phyloP scores from a whole-genome alignment of 2,329 filamentous ascomycete genomes.

The Colletotrichum echinochloae region DNA sequence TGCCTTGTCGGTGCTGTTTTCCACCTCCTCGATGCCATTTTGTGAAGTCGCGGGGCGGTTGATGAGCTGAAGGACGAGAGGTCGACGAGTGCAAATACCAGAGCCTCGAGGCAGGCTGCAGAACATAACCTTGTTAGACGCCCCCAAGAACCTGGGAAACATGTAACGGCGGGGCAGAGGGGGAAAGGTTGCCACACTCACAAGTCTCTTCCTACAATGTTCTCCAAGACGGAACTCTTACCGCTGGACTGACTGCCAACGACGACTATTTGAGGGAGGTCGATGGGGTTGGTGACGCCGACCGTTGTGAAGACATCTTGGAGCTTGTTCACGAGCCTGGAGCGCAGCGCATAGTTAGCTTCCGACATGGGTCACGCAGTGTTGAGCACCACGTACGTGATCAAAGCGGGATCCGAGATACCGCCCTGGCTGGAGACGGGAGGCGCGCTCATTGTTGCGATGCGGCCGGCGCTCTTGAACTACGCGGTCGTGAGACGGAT shows the following conservation, averaged over 20 bases:
- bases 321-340: slow-evolving; percentile 93
- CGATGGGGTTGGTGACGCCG: slow-evolving; percentile 98
- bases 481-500: slow-evolving; percentile 4
- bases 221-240: slow-evolving; percentile 99
- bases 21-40: slow-evolving; percentile 80
- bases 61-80: slow-evolving; percentile 97
- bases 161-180: slow-evolving; percentile 39
- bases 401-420: slow-evolving; percentile 75
- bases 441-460: slow-evolving; percentile 37
- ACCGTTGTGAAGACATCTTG: slow-evolving; percentile 99
- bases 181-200: slow-evolving; percentile 62
- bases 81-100: slow-evolving; percentile 95
- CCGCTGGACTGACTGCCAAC: slow-evolving; percentile 98
- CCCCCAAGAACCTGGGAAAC: slow-evolving; percentile 16
- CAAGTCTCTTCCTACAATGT: slow-evolving; percentile 99
- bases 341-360: slow-evolving; percentile 30
- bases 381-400: slow-evolving; percentile 62
- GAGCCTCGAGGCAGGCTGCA: slow-evolving; percentile 92
- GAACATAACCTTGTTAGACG: slow-evolving; percentile 45
- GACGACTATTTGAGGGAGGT: slow-evolving; percentile 97
- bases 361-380: slow-evolving; percentile 37
- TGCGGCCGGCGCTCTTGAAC: slow-evolving; percentile 25
- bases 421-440: slow-evolving; percentile 55
- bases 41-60: slow-evolving; percentile 78
- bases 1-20: slow-evolving; percentile 80